Conservation (phyloP, 805 yeast genomes). For the Pichia californica region DNA sequence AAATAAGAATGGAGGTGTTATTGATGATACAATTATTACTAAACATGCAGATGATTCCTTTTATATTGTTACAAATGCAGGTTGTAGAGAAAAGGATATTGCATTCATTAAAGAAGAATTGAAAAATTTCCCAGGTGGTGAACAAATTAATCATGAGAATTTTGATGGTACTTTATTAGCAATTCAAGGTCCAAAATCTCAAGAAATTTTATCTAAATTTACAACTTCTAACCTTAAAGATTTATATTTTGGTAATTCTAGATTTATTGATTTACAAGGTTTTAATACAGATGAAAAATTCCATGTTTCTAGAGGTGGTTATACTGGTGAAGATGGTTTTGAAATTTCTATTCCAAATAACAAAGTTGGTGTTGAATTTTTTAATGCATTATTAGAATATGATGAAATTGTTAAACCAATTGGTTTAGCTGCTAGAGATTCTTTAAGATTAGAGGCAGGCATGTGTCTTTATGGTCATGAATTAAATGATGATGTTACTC, state of each 20-base stretch:
- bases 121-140: constrained; percentile 24
- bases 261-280: constrained; percentile 38
- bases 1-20: constrained; percentile 69
- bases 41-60: constrained; percentile 67
- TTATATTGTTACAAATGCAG: constrained; percentile 94
- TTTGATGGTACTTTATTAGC: constrained; percentile 79
- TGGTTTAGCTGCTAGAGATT: constrained; percentile 98
- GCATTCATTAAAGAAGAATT: constrained; percentile 54
- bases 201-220: constrained; percentile 55
- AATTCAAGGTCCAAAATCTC: constrained; percentile 87
- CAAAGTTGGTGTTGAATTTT: constrained; percentile 51
- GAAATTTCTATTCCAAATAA: constrained; percentile 72
- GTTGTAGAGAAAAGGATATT: constrained; percentile 79
- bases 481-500: constrained; percentile 69
- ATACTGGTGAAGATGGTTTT: constrained; percentile 98
- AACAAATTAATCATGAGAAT: constrained; percentile 30
- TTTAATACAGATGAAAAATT: constrained; percentile 37
- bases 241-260: constrained; percentile 70
- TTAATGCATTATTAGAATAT: constrained; percentile 46
- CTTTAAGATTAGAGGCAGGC: constrained; percentile 93
- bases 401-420: constrained; percentile 65
- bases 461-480: constrained; percentile 97
- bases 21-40: constrained; percentile 90
- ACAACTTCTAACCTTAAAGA: constrained; percentile 51
- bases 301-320: constrained; percentile 92